Base-by-base conservation (phyloP, 2,329 filamentous ascomycete genomes). In the Arthrobotrys sinensis region DNA sequence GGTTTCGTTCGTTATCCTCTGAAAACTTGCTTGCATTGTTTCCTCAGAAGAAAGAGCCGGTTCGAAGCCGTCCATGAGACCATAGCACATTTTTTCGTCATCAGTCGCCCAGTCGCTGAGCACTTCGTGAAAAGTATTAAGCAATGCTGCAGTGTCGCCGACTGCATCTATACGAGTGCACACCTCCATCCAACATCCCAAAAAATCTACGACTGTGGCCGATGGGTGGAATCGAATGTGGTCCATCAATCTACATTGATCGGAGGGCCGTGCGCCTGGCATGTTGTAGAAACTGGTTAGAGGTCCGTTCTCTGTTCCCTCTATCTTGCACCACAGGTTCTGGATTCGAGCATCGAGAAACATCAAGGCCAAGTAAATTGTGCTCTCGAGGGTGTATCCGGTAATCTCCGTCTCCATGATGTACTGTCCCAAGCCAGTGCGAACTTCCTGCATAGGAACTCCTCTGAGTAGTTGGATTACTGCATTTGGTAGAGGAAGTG, bases 321-420 rank as follows among this genome's bases (percentile, higher is more conserved):
- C 57, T 6, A 72, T 16, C n/a, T 11, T 21, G 16, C 57, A 65
- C 69, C 69, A 72, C 16, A 65, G 19, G 6, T 8, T 32, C 21
- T 72, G 69, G 14, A 72, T 65, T 11, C 69, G 32, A 14, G 46
- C 40, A n/a, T 72, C 69, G 46, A 65, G 19, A 46, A 72, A 38
- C 24, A 72, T 55, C 11, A 72, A 21, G 19, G 34, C 53, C 3
- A 65, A 32, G 21, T 65, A 65, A 1, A 72, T 64, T 0, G 69
- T 48, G 21, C 46, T 66, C 36, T 72, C 69, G 21, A 67, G 45
- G 4, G 69, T 72, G 24, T 72, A 72, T 8, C 45, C 36, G n/a
- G 12, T 32, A 14, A 69, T 48, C 4, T 53, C 65, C 5, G 65
- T 34, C 14, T 69, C 65, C n/a, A 46, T 60, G 16, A 53, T 55